Conservation (phyloP, 768 basidiomycete species). For the Nidula microcarpa region DNA sequence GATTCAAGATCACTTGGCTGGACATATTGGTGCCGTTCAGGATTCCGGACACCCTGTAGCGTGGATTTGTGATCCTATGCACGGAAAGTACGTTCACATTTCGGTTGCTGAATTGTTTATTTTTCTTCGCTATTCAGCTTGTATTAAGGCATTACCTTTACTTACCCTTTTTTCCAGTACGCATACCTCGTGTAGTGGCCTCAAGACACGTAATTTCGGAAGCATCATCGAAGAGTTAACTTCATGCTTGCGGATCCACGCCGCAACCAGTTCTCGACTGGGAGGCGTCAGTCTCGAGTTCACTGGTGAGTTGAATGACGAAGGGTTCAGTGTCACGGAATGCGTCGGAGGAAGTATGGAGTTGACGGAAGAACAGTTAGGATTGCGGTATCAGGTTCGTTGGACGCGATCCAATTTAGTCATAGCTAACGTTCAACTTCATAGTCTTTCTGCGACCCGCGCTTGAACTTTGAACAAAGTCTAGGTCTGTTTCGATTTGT, state of each 20-base stretch:
- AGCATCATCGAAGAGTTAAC: slow-evolving; percentile 88
- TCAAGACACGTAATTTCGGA: slow-evolving; percentile 89
- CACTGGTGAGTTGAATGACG: slow-evolving; percentile 86
- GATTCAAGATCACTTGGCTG: slow-evolving; percentile 73
- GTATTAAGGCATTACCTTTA: not conserved
- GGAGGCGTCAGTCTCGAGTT: slow-evolving; percentile 88
- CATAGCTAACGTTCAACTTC: not conserved
- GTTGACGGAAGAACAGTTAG: slow-evolving; percentile 82
- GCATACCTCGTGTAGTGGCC: slow-evolving; percentile 69
- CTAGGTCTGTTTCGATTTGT: slow-evolving; percentile 54
- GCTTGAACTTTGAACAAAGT: slow-evolving; percentile 91
- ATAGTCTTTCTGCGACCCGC: slow-evolving; percentile 90
- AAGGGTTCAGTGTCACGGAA: slow-evolving; percentile 95
- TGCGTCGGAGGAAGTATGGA: slow-evolving; percentile 98
- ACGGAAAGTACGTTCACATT: slow-evolving; percentile 76
- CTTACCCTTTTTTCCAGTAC: slow-evolving; percentile 48
- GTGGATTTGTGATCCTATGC: slow-evolving; percentile 99
- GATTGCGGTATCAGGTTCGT: slow-evolving; percentile 81
- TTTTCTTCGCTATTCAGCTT: too few relatives aligned
- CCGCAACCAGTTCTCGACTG: slow-evolving; percentile 63
- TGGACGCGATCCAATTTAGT: not conserved
- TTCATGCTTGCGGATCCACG: slow-evolving; percentile 78
- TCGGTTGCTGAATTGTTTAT: too few relatives aligned
- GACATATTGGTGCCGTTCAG: slow-evolving; percentile 81
- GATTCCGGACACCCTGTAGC: slow-evolving; percentile 79